Base-by-base conservation (phyloP, 2,329 filamentous ascomycete genomes). In the Aspergillus felis region DNA sequence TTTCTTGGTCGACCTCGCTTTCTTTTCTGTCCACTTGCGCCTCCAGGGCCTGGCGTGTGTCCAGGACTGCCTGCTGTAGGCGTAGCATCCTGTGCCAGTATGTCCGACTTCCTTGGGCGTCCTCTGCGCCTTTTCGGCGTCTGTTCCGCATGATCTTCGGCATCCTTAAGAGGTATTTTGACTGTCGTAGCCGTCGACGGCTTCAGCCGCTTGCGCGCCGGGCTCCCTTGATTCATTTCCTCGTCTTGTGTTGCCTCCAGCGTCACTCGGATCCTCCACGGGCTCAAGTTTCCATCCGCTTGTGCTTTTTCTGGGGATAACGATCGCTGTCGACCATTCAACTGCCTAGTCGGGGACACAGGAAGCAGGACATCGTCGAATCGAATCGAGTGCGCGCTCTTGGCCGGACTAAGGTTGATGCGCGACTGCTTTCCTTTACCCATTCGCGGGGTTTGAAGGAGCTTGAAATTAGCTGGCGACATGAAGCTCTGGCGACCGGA, bases 191-290 rank as follows among this genome's bases (percentile, higher is more conserved):
- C 71, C 3, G 51, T 49, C 9, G 68, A 68, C 22, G 69, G 68
- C 32, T 62, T 65, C 5, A 63, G 58, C 38, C 68, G 67, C 64
- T 71, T 76, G 59, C 67, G 69, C 55, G 67, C 64, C 25, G 69
- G 66, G 48, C 66, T 68, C 22, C 56, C 66, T 47, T 67, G 60
- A 50, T 72, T 68, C 42, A 69, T 63, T 38, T 69, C 71, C 32
- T 74, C 74, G 41, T 78, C 76, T 53, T 80, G 76, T 47, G 77
- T 77, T 22, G 78, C 78, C 64, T 80, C 77, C 38, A 80, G 72
- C 0, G 78, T 80, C 25, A 80, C 76, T 48, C 76, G 71, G 57
- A 80, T 79, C 55, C 76, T 74, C 78, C 78, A 79, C 28, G 78
- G 78, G 61, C 77, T 80, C 14, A 75, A 64, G 65, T 77, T 76